Evolutionary conservation across 352 stramenopile species (phyloP).

Genomic region (Globisporangium spiculum): DNA sequence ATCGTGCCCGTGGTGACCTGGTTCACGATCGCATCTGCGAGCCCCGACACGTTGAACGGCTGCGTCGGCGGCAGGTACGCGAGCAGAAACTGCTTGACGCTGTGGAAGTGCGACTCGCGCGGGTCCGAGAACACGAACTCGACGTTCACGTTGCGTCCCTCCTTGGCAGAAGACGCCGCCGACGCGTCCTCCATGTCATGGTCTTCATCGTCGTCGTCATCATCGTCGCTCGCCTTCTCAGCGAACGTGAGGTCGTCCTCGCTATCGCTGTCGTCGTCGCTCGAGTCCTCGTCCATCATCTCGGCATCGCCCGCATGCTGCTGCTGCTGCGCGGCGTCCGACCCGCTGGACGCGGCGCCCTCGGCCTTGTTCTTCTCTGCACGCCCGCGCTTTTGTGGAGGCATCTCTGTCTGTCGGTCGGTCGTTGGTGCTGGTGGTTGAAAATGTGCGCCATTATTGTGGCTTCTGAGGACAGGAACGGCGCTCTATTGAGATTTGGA

Average conservation of each 20-base stretch:
- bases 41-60: constrained; percentile 78
- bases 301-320: constrained; percentile 22
- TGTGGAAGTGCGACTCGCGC: constrained; percentile 80
- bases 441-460: constrained; percentile 4
- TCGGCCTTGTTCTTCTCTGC: constrained; percentile 18
- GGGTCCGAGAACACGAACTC: constrained; percentile 86
- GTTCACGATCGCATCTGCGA: constrained; percentile 71
- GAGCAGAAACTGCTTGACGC: constrained; percentile 82
- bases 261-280: constrained; percentile 42
- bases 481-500: constrained; percentile 3
- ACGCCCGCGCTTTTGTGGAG: constrained; percentile 35
- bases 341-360: not conserved
- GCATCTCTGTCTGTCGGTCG: constrained; percentile 16
- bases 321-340: constrained; percentile 15
- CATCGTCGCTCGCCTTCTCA: constrained; percentile 28
- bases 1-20: constrained; percentile 78
- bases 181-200: constrained; percentile 40
- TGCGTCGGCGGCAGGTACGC: constrained; percentile 70
- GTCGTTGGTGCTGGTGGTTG: not conserved
- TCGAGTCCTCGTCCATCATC: constrained; percentile 49
- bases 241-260: constrained; percentile 67
- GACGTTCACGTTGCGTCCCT: constrained; percentile 51
- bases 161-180: constrained; percentile 10
- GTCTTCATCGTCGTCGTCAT: constrained; percentile 55
- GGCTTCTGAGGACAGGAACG: not conserved